A percentile compares a stretch with the other conserved stretches of the same genome.
phyloP scores from a whole-genome alignment of 345 rosid species.

The Diplotaxis tenuifolia region DNA sequence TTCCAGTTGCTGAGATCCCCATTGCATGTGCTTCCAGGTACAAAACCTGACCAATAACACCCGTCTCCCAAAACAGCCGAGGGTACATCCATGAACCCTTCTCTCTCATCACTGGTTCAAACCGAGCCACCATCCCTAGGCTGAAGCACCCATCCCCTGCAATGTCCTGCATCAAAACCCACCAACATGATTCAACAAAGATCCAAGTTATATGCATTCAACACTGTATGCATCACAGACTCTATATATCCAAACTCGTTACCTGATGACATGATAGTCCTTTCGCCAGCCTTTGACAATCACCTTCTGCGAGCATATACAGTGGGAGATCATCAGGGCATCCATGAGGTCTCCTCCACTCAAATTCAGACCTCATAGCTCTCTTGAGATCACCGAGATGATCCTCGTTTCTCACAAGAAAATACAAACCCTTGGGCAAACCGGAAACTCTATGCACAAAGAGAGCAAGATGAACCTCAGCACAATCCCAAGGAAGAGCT shows the following conservation, averaged over 20 bases:
- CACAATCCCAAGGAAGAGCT: constrained; percentile 76
- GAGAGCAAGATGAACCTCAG: constrained; percentile 80
- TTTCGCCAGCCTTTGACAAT: constrained; percentile 63
- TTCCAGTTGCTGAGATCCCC: constrained; percentile 91
- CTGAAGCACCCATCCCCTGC: constrained; percentile 94
- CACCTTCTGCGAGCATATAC: constrained; percentile 57
- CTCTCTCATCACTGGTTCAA: constrained; percentile 52
- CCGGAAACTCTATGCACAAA: constrained; percentile 80
- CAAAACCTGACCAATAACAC: constrained; percentile 82
- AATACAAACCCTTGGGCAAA: constrained; percentile 73
- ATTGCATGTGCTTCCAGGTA: constrained; percentile 90
- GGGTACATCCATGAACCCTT: constrained; percentile 88
- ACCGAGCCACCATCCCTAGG: constrained; percentile 84
- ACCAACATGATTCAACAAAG: constrained; percentile 5
- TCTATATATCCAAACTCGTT: background rate
- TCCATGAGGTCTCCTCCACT: constrained; percentile 78
- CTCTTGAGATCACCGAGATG: constrained; percentile 61
- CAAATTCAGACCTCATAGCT: constrained; percentile 52
- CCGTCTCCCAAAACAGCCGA: constrained; percentile 87
- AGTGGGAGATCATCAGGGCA: constrained; percentile 70
- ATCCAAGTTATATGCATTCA: background rate
- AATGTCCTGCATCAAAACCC: constrained; percentile 56
- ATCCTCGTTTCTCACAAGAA: constrained; percentile 81
- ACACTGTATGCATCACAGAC: background rate
- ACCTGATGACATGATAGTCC: constrained; percentile 87